Percentiles rank a stretch among this genome's conserved stretches.
Conservation (phyloP, 139 green algal species). For the Chlamydomonas sp. region DNA sequence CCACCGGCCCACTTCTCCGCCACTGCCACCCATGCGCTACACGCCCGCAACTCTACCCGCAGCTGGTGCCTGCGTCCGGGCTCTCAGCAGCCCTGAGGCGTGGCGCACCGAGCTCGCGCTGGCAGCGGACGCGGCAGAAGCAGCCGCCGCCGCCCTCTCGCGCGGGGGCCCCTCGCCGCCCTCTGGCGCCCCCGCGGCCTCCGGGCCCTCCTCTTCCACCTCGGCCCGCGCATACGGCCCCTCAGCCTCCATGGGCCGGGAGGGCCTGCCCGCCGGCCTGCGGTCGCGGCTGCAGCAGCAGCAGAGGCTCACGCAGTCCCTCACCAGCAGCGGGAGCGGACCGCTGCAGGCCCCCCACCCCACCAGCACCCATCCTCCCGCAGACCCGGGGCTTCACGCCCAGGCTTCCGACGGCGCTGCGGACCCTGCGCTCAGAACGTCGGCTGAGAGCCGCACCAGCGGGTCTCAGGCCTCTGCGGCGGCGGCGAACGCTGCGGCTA, state of each 20-base stretch:
- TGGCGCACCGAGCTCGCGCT: not conserved
- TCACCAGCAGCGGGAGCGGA: not conserved
- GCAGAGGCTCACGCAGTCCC: not conserved
- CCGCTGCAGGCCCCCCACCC: too few relatives aligned
- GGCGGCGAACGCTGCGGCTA: too few relatives aligned
- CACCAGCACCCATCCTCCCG: too few relatives aligned
- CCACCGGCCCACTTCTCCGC: too few relatives aligned
- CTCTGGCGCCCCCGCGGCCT: not conserved
- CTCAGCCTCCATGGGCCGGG: not conserved
- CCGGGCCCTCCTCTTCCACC: not conserved
- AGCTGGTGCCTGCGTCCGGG: slow-evolving; percentile 21
- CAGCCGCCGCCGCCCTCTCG: not conserved
- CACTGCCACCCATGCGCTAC: not conserved
- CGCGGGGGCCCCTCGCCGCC: not conserved
- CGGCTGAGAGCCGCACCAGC: not conserved
- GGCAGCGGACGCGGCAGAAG: not conserved
- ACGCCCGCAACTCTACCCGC: not conserved
- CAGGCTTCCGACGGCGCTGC: not conserved
- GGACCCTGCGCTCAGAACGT: not conserved
- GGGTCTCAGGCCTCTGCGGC: not conserved
- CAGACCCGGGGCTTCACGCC: too few relatives aligned
- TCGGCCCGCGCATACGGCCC: not conserved
- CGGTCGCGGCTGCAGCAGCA: not conserved
- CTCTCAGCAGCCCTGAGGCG: not conserved
- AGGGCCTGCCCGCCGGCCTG: not conserved